Conservation (phyloP, 176 grass and related monocot species). For the Areca catechu region DNA sequence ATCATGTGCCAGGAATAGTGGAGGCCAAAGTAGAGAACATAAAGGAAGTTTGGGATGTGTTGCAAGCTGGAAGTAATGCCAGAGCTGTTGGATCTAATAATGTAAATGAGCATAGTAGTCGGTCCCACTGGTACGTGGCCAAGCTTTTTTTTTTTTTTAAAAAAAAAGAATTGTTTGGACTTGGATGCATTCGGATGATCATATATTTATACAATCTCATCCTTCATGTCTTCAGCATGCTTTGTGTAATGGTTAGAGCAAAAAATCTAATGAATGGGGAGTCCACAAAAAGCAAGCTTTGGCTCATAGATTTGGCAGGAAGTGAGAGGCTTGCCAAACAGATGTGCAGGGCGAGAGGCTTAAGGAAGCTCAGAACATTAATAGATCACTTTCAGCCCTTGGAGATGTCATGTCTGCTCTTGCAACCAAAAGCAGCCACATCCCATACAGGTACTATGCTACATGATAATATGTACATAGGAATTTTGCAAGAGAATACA, state of each 20-base stretch:
- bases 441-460: slow-evolving; percentile 74
- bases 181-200: neutral
- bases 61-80: slow-evolving; percentile 76
- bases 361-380: slow-evolving; percentile 98
- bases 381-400: slow-evolving; percentile 85
- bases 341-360: slow-evolving; percentile 87
- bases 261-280: slow-evolving; percentile 73
- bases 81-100: slow-evolving; percentile 96
- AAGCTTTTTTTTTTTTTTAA: slow-evolving; percentile 1
- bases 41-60: slow-evolving; percentile 69
- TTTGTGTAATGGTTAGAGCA: slow-evolving; percentile 73
- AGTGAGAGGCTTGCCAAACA: slow-evolving; percentile 88
- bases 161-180: no score
- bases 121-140: slow-evolving; percentile 73
- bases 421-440: slow-evolving; percentile 69
- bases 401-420: slow-evolving; percentile 97
- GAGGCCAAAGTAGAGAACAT: slow-evolving; percentile 75
- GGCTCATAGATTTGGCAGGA: slow-evolving; percentile 94
- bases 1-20: slow-evolving; percentile 85
- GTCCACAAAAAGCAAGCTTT: slow-evolving; percentile 89
- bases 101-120: slow-evolving; percentile 96
- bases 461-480: neutral
- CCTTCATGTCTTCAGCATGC: slow-evolving; percentile 51
- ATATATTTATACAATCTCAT: no score
- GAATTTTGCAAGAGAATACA: no score